A percentile compares a stretch with the other conserved stretches of the same genome.
Conservation (phyloP, 2,329 filamentous ascomycete species). For the Epichloe baconii region DNA sequence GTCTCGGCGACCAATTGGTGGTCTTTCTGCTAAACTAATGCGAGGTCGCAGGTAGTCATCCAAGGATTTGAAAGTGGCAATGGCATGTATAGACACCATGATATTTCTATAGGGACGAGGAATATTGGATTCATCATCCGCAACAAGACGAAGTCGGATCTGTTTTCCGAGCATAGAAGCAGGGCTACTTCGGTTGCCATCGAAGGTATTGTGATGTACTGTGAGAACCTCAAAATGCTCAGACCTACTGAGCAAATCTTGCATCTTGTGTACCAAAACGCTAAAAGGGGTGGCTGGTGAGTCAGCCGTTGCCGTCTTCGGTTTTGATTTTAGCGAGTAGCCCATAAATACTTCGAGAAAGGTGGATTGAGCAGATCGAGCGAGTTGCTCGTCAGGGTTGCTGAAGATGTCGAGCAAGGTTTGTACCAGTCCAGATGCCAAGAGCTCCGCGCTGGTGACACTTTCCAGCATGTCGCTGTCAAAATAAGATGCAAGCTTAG, state of each 20-base stretch:
- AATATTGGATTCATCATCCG: constrained; percentile 83
- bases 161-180: constrained; percentile 96
- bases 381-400: constrained; percentile 48
- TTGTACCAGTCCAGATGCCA: constrained; percentile 81
- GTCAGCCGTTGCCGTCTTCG: constrained; percentile 49
- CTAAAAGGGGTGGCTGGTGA: constrained; percentile 77
- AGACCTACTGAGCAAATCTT: constrained; percentile 88
- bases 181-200: constrained; percentile 79
- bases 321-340: constrained; percentile 50
- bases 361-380: constrained; percentile 58
- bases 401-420: constrained; percentile 73
- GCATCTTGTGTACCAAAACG: constrained; percentile 81
- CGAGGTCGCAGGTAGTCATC: constrained; percentile 91
- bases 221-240: constrained; percentile 98
- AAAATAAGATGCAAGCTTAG: constrained; percentile 68
- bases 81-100: constrained; percentile 97
- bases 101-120: constrained; percentile 81
- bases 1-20: constrained; percentile 46
- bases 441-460: constrained; percentile 87
- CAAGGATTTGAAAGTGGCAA: constrained; percentile 91
- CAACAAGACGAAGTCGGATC: constrained; percentile 74
- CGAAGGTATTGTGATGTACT: constrained; percentile 82
- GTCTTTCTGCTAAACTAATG: constrained; percentile 66
- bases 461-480: constrained; percentile 80
- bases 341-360: constrained; percentile 94